Base-by-base conservation (phyloP, 1,284 basidiomycete species). In the Dichomitus squalens region DNA sequence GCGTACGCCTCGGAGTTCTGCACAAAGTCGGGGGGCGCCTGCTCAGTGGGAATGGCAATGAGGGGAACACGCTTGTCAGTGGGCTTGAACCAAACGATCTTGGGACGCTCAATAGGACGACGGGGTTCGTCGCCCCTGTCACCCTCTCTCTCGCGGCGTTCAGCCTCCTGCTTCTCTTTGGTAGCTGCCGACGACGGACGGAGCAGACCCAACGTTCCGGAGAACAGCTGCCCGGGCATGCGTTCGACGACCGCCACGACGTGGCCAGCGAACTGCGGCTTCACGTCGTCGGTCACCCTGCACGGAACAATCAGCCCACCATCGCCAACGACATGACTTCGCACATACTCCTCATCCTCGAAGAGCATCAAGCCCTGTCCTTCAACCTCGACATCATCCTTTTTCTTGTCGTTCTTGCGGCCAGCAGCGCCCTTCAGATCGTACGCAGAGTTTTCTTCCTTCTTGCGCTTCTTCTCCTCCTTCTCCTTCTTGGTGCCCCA, bases 401-500 rank as follows among this genome's bases (percentile, higher is more conserved):
- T 98, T 83, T 98, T 98, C 86, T 99, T 99, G 80, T 99, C 97
- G 65, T 96, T 92, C 77, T 93, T 95, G 69, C 95, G 90, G 49
- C 87, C 88, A 31, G 81, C 82, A 50, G 79, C 81, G 11, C 86
- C 83, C 73, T 90, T 93, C 55, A 88, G 69, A 67, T 95, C 93
- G 72, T 94, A 97, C 0, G 92, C 92, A 18, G 93, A 88, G 70
- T 96, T 96, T 77, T 99, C 97, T 77, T 99, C 97, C 84, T 99
- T 99, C 77, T 97, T 97, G 70, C 95, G 85, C 81, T 98, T 98
- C 87, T 99, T 99, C 80, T 99, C 97, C 74, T 99, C 96, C 79
- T 99, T 99, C 79, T 99, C 97, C 79, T 98, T 98, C 82, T 99
- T 99, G 14, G 96, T 97, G 20, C 90, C 89, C 97, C 97, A 98